phyloP scores from a whole-genome alignment of 1,284 basidiomycete species.

The Meripilus lineatus region DNA sequence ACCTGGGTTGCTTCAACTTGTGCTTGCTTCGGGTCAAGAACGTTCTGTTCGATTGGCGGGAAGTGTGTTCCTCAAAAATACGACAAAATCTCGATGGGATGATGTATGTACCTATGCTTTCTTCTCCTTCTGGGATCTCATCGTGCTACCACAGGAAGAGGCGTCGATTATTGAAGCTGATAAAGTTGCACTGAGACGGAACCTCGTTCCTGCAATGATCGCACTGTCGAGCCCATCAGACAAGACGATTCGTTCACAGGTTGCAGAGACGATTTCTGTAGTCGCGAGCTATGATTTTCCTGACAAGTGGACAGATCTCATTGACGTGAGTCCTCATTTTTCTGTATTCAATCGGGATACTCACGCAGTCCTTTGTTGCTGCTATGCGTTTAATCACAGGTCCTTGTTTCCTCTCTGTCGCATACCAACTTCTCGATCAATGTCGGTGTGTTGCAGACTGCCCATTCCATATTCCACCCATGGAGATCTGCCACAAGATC shows the following conservation, averaged over 20 bases:
- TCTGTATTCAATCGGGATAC: background rate
- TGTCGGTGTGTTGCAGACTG: conserved; percentile 87
- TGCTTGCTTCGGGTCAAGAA: conserved; percentile 65
- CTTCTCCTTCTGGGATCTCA: background rate
- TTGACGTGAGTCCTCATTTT: conserved; percentile 59
- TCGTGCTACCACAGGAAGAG: conserved; percentile 46
- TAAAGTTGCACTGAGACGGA: conserved; percentile 60
- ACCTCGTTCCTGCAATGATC: conserved; percentile 82
- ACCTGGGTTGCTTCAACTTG: conserved; percentile 62
- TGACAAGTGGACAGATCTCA: conserved; percentile 75
- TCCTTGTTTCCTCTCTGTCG: conserved; percentile 80
- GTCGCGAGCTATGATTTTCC: conserved; percentile 90
- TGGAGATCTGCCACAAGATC: conserved; percentile 93
- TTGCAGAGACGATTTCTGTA: conserved; percentile 85
- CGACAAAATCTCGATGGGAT: conserved; percentile 80
- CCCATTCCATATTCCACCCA: conserved; percentile 91
- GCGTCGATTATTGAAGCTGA: conserved; percentile 58
- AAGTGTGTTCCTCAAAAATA: conserved; percentile 87
- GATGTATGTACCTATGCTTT: conserved; percentile 50
- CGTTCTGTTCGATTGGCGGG: conserved; percentile 75
- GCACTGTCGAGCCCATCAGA: conserved; percentile 62
- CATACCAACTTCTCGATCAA: conserved; percentile 81
- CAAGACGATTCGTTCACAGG: conserved; percentile 70
- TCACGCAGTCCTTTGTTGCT: background rate
- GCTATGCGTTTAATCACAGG: conserved; percentile 38